Percentiles rank a stretch among this genome's conserved stretches.
These are phyloP conservation scores for Coprinopsis marcescibilis DNA, from an alignment of 768 basidiomycete genomes.

Conservation along the genomic window DNA sequence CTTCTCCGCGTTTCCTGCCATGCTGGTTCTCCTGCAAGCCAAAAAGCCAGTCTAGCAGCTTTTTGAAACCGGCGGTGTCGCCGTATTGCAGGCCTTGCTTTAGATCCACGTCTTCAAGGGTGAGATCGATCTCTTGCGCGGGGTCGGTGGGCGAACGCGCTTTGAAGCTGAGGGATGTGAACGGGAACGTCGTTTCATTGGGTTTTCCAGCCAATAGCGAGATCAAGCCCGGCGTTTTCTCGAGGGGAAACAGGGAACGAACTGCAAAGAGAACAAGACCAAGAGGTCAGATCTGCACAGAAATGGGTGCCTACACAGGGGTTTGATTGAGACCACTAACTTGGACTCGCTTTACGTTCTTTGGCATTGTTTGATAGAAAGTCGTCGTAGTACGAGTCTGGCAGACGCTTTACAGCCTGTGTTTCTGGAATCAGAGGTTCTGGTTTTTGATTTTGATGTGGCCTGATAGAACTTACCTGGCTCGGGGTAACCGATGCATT, in stretches of 20 bases:
- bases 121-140: constrained; percentile 40
- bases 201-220: constrained; percentile 90
- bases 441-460: neutral
- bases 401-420: constrained; percentile 29
- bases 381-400: constrained; percentile 46
- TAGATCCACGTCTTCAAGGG: constrained; percentile 55
- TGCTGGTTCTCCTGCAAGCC: constrained; percentile 71
- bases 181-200: constrained; percentile 86
- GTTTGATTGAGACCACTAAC: constrained; percentile 33
- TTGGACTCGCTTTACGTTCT: constrained; percentile 56
- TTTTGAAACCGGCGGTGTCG: constrained; percentile 60
- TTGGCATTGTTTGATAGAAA: constrained; percentile 64
- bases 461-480: neutral
- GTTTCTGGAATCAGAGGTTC: constrained; percentile 3
- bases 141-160: constrained; percentile 45
- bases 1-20: constrained; percentile 50
- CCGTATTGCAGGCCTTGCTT: constrained; percentile 71
- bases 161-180: constrained; percentile 70
- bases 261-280: constrained; percentile 34
- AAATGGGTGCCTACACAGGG: too few species aligned
- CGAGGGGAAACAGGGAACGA: constrained; percentile 69
- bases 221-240: constrained; percentile 70
- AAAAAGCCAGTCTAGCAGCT: constrained; percentile 62
- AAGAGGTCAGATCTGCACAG: neutral
- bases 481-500: too few species aligned